Evolutionary conservation across 2,329 filamentous ascomycete genomes (phyloP).

Genomic region (Grosmannia huntii): DNA sequence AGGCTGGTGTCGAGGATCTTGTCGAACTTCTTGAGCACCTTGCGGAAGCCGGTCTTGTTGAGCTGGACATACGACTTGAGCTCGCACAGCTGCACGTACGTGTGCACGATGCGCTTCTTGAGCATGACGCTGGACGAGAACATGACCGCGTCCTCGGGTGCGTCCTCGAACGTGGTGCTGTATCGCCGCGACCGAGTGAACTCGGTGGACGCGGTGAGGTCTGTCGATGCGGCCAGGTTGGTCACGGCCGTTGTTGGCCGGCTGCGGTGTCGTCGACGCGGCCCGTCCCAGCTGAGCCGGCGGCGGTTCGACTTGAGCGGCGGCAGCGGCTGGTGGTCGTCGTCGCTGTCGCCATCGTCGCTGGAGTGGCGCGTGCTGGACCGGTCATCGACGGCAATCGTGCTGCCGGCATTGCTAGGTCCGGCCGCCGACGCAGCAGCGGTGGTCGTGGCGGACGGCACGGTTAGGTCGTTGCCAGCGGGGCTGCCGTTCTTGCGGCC

Average conservation of each 20-base stretch:
- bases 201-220: slow-evolving; percentile 52
- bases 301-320: neutral
- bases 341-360: slow-evolving; percentile 49
- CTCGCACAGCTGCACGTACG: slow-evolving; percentile 89
- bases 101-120: slow-evolving; percentile 77
- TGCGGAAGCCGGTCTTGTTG: slow-evolving; percentile 91
- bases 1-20: slow-evolving; percentile 82
- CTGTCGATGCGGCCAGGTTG: slow-evolving; percentile 29
- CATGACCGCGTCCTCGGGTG: slow-evolving; percentile 58
- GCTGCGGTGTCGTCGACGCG: slow-evolving; percentile 3
- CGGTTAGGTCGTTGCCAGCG: slow-evolving; percentile 3
- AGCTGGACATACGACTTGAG: slow-evolving; percentile 92
- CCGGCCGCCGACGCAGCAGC: slow-evolving; percentile 8
- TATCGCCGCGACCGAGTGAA: slow-evolving; percentile 45
- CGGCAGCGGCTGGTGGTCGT: slow-evolving; percentile 31
- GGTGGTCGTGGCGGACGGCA: slow-evolving; percentile 9
- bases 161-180: slow-evolving; percentile 62
- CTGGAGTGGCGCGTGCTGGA: slow-evolving; percentile 32
- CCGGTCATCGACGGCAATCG: slow-evolving; percentile 10
- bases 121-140: slow-evolving; percentile 65
- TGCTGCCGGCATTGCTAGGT: slow-evolving; percentile 7
- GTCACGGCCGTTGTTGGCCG: neutral
- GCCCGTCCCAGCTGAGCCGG: neutral
- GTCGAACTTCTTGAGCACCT: slow-evolving; percentile 97
- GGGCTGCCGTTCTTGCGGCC: neutral